Percentiles rank a stretch among this genome's conserved stretches.
These are phyloP conservation scores for Dactylellina sp. DNA, from an alignment of 2,329 filamentous ascomycete species.

Conservation along the genomic window DNA sequence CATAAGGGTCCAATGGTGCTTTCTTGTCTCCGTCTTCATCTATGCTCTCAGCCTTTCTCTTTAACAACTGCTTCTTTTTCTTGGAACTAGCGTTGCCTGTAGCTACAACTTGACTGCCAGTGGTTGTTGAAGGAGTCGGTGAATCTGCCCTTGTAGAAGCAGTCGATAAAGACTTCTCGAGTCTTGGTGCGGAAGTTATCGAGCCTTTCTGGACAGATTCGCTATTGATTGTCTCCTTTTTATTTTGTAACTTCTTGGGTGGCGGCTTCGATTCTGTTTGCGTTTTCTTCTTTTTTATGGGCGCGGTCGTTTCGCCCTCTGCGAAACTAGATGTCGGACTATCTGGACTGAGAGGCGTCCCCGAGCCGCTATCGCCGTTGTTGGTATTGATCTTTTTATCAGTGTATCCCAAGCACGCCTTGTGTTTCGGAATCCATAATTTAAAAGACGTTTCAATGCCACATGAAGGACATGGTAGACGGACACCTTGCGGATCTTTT, in stretches of 20 bases:
- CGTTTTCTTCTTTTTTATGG: conserved; percentile 46
- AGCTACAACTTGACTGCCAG: conserved; percentile 1
- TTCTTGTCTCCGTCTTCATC: conserved; percentile 51
- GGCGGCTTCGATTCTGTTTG: conserved; percentile 38
- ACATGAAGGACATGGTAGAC: conserved; percentile 37
- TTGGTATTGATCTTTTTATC: conserved; percentile 41
- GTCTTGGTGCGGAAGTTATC: conserved; percentile 47
- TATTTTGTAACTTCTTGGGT: conserved; percentile 37
- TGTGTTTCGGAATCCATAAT: conserved; percentile 48
- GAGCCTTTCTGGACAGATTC: conserved; percentile 45
- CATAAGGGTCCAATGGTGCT: conserved; percentile 26
- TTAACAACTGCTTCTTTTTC: conserved; percentile 50
- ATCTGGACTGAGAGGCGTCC: conserved; percentile 48
- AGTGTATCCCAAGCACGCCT: conserved; percentile 37
- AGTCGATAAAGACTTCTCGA: conserved; percentile 46
- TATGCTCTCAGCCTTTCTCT: conserved; percentile 50
- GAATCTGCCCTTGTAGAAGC: conserved; percentile 36
- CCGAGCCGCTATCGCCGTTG: conserved; percentile 51
- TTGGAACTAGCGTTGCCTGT: conserved; percentile 23
- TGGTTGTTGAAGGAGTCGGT: conserved; percentile 23
- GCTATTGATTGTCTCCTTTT: conserved; percentile 26
- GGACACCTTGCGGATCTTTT: conserved; percentile 43
- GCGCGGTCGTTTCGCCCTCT: conserved; percentile 35
- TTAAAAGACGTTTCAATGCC: conserved; percentile 48
- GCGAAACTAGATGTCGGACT: conserved; percentile 47